A percentile compares a stretch with the other conserved stretches of the same genome.
These are phyloP conservation scores for Jasminum sambac DNA, from an alignment of 257 asterid species.

Conservation along the genomic window DNA sequence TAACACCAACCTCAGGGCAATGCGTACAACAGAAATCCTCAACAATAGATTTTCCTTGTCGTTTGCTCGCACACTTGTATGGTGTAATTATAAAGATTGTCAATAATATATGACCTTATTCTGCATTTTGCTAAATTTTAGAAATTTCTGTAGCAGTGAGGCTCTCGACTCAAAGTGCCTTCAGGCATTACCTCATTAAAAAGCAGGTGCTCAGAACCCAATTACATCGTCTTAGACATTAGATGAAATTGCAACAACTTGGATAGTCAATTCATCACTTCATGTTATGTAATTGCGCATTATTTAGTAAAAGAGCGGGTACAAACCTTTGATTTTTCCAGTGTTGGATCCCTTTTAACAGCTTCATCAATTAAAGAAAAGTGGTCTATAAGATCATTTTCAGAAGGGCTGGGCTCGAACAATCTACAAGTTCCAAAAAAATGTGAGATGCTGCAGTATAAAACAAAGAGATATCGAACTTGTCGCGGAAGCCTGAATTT, in stretches of 20 bases:
- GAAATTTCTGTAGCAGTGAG: no score
- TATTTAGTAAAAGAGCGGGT: slow-evolving; percentile 19
- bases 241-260: slow-evolving; percentile 2
- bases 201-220: no score
- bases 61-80: no score
- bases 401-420: slow-evolving; percentile 63
- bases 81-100: no score
- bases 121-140: no score
- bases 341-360: slow-evolving; percentile 50
- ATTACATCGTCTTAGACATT: no score
- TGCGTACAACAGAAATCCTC: no score
- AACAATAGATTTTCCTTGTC: no score
- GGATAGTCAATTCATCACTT: neutral
- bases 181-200: no score
- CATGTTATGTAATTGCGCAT: neutral
- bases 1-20: no score
- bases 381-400: slow-evolving; percentile 65
- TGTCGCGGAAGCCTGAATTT: slow-evolving; percentile 12
- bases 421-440: slow-evolving; percentile 38
- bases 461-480: slow-evolving; percentile 13
- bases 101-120: no score
- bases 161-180: no score
- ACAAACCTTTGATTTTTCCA: slow-evolving; percentile 71
- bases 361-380: slow-evolving; percentile 56
- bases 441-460: slow-evolving; percentile 8